Base-by-base conservation (phyloP, 2,329 filamentous ascomycete genomes). In the Colletotrichum orbiculare region DNA sequence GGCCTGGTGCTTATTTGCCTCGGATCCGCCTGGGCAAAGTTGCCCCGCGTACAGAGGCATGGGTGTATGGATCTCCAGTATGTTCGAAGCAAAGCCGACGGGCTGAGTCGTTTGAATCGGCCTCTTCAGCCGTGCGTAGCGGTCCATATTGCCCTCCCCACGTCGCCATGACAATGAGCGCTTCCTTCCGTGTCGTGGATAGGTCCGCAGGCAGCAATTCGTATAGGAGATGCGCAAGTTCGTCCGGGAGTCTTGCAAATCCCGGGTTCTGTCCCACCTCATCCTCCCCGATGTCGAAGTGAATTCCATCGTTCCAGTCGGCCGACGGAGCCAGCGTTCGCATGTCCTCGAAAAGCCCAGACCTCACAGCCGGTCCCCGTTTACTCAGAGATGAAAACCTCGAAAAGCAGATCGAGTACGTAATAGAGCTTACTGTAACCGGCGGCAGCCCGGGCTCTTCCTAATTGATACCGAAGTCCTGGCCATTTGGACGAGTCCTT, bases 401-500 rank as follows among this genome's bases (percentile, higher is more conserved):
- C 77, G 0, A 77, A 76, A 2, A 79, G 68, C 4, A 76, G 64
- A 50, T 75, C 64, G n/a, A 80, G 74, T 68, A 79, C 76, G 1
- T 55, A 17, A 63, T 76, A 80, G 8, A 81, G 68, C 33, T 69
- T 67, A 10, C 42, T 42, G 54, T 79, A 81, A 2, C 76, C 76
- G 6, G 74, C 78, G 1, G 76, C 75, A 6, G 78, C 78, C 67
- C 78, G 81, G 1, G 77, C 76, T 8, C 77, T 72, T 34, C 72
- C 76, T n/a, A 78, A 74, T 34, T 78, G 74, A 54, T 80, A 80
- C 12, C 66, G 37, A 74, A 79, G 72, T 6, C 69, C 35, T 2
- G 77, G 78, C 66, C 76, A 81, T 2, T 65, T 66, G 6, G 10
- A 67, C 74, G 8, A 81, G 60, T 6, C 65, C 52, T 2, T 77